Base-by-base conservation (phyloP, 225 moss, liverwort and hornwort species). In the Polytrichum formosum region DNA sequence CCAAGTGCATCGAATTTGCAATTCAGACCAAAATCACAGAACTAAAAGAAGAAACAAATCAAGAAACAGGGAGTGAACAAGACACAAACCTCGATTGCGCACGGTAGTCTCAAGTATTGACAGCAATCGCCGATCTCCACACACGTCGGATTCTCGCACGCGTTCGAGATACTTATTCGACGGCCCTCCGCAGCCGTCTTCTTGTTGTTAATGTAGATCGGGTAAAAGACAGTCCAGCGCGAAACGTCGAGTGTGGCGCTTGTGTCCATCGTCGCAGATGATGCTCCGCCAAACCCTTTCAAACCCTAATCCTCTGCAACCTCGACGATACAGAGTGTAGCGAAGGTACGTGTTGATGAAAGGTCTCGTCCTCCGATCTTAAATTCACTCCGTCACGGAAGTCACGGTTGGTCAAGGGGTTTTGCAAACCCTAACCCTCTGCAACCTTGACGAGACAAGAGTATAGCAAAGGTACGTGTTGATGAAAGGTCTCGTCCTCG, bases 101-200 rank as follows among this genome's bases (percentile, higher is more conserved):
- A 91, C 5, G 90, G 91, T 53, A 94, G 82, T 65, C 70, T 82
- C 69, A 98, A 78, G 61, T 94, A 85, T 59, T 82, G 86, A 77
- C 94, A 94, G 25, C 91, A 91, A 72, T 94, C 80, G 30, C 81
- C 86, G 54, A 98, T 88, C 78, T 92, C 92, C 2, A 73, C 84
- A 4, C 85, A 61, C 18, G 66, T 87, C 16, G 98, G 98, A 53
- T 94, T 98, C 74, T 98, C 91, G 54, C 92, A 88, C 1, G 80
- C 94, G 33, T 82, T 79, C 30, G 72, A 37, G 37, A 56, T 65
- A 70, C 87, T 83, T 16, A 94, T 98, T 55, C 94, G 90, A 74
- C 91, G 84, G 19, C 97, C 97, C 37, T 98, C 85, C 0, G 91
- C 92, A 58, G 94, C 64, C 1, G 92, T 94, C 75, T 94, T 98